Conservation (phyloP, 2,329 filamentous ascomycete species). For the Arthrinium puccinioides region DNA sequence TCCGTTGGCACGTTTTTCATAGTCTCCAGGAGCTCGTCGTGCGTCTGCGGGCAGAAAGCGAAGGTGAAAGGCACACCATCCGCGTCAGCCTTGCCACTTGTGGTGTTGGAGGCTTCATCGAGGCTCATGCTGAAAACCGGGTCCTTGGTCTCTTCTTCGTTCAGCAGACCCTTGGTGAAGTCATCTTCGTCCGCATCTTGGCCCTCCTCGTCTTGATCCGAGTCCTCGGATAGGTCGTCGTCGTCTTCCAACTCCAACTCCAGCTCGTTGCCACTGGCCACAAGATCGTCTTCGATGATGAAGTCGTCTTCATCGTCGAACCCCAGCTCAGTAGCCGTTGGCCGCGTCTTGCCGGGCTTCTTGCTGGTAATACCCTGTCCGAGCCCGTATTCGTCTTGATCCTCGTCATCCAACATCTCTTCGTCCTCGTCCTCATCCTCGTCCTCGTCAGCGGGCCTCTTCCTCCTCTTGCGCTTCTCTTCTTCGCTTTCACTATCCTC, state of each 20-base stretch:
- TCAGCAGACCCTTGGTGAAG: slow-evolving; percentile 63
- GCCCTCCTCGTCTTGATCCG: slow-evolving; percentile 45
- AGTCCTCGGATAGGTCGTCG: slow-evolving; percentile 35
- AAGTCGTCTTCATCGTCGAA: slow-evolving; percentile 94
- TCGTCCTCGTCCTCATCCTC: slow-evolving; percentile 25
- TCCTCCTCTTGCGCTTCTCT: slow-evolving; percentile 10
- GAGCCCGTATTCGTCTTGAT: slow-evolving; percentile 46
- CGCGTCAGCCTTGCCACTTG: slow-evolving; percentile 36
- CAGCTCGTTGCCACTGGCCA: slow-evolving; percentile 50
- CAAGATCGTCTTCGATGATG: slow-evolving; percentile 77
- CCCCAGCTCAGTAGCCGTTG: slow-evolving; percentile 55
- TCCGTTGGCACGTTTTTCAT: slow-evolving; percentile 53
- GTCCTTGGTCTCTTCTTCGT: slow-evolving; percentile 47
- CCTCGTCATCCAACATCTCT: slow-evolving; percentile 44
- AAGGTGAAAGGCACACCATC: slow-evolving; percentile 74
- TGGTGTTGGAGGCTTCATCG: slow-evolving; percentile 29
- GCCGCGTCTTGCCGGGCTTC: slow-evolving; percentile 34
- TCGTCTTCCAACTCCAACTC: slow-evolving; percentile 5
- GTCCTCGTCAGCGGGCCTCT: slow-evolving; percentile 15
- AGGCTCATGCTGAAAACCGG: slow-evolving; percentile 37
- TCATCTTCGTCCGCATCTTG: slow-evolving; percentile 48
- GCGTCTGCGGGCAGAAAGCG: slow-evolving; percentile 65
- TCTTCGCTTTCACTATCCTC: slow-evolving; percentile 32
- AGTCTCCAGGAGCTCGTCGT: slow-evolving; percentile 65
- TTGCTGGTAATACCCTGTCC: slow-evolving; percentile 41